Evolutionary conservation across 2,329 filamentous ascomycete species (phyloP).

Genomic region (Phialophora macrospora): DNA sequence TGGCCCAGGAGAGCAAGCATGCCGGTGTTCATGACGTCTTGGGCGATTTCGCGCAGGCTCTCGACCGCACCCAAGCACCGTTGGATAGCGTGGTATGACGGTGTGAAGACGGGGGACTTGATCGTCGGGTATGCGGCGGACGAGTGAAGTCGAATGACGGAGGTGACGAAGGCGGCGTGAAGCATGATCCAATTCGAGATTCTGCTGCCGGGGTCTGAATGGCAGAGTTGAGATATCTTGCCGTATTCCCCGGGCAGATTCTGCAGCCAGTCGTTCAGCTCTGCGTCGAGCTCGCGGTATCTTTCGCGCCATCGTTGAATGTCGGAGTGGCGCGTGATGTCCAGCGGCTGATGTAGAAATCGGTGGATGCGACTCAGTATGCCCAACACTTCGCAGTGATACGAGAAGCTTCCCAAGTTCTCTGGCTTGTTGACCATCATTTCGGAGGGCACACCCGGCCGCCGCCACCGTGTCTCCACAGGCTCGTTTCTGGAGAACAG

Average conservation of each 20-base stretch:
- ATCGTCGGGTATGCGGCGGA: constrained; percentile 92
- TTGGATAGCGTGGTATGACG: constrained; percentile 83
- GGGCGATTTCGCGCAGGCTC: constrained; percentile 76
- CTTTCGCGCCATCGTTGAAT: constrained; percentile 88
- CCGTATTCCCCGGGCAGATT: constrained; percentile 80
- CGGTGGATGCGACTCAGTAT: constrained; percentile 86
- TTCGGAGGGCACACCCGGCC: constrained; percentile 44
- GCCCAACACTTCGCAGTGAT: constrained; percentile 89
- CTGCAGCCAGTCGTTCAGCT: constrained; percentile 81
- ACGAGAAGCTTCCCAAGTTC: constrained; percentile 84
- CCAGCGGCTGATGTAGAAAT: constrained; percentile 85
- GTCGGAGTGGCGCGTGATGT: constrained; percentile 80
- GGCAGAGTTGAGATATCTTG: constrained; percentile 79
- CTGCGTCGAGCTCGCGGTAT: constrained; percentile 82
- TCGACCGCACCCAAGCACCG: constrained; percentile 82
- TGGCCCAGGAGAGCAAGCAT: constrained; percentile 82
- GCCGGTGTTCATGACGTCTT: constrained; percentile 75
- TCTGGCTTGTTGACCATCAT: constrained; percentile 64
- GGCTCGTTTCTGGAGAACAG: constrained; percentile 81
- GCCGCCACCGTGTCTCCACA: constrained; percentile 83
- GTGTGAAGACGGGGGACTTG: constrained; percentile 81
- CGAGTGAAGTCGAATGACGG: constrained; percentile 86
- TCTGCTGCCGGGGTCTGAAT: constrained; percentile 54
- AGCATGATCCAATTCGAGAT: constrained; percentile 79
- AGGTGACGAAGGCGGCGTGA: constrained; percentile 88